A percentile compares a stretch with the other conserved stretches of the same genome.
Conservation (phyloP, 2,329 filamentous ascomycete species). For the Graphiopsis chlorocephala region DNA sequence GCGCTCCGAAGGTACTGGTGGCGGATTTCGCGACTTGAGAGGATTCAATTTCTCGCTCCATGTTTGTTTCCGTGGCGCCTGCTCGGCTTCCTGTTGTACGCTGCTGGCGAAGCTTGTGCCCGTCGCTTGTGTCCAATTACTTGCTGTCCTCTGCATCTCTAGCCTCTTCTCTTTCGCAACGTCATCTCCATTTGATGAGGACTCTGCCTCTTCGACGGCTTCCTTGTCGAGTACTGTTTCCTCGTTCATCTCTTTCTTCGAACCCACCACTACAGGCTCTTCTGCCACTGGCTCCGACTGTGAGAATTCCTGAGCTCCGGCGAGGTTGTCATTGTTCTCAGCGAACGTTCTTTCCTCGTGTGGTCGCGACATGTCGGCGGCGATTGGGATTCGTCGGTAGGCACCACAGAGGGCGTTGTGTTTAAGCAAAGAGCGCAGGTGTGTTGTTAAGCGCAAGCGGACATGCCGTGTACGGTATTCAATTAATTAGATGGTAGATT, state of each 20-base stretch:
- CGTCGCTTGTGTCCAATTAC: slow-evolving; percentile 35
- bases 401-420: neutral
- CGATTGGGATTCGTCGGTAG: neutral
- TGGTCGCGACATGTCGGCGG: slow-evolving; percentile 11
- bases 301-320: slow-evolving; percentile 8
- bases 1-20: slow-evolving; percentile 56
- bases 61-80: slow-evolving; percentile 46
- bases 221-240: slow-evolving; percentile 35
- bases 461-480: slow-evolving; percentile 4
- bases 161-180: slow-evolving; percentile 20
- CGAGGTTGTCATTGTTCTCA: slow-evolving; percentile 14
- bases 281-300: slow-evolving; percentile 42
- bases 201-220: slow-evolving; percentile 19
- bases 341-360: slow-evolving; percentile 5
- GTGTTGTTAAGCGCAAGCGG: neutral
- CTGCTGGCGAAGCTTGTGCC: slow-evolving; percentile 31
- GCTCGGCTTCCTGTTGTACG: slow-evolving; percentile 21
- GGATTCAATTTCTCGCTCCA: slow-evolving; percentile 60
- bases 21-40: slow-evolving; percentile 48
- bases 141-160: slow-evolving; percentile 28
- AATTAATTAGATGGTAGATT: neutral
- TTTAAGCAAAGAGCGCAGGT: slow-evolving; percentile 3
- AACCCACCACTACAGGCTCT: slow-evolving; percentile 34
- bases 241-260: slow-evolving; percentile 35
- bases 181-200: slow-evolving; percentile 16